Conservation (phyloP, 2,329 filamentous ascomycete genomes). For the Plenodomus biglobosus region DNA sequence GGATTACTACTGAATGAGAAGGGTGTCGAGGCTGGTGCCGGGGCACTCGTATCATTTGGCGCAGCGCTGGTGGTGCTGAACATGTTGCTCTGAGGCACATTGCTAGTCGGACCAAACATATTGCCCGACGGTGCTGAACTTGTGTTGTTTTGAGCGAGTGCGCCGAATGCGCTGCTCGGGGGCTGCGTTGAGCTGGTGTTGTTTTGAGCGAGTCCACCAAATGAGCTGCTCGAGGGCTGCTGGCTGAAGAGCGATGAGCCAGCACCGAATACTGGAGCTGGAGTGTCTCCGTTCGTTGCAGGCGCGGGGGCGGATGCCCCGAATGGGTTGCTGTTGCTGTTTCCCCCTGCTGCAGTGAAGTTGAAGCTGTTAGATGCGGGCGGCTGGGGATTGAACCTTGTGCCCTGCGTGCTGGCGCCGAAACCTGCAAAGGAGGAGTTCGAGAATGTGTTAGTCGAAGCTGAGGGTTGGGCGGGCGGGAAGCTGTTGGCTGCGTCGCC, state of each 20-base stretch:
- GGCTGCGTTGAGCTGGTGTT: too few relatives aligned
- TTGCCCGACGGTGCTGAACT: conserved; percentile 13
- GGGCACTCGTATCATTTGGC: conserved; percentile 12
- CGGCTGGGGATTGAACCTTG: conserved; percentile 29
- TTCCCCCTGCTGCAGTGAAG: conserved; percentile 29
- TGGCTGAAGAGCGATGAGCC: conserved; percentile 23
- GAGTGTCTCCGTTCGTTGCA: conserved; percentile 23
- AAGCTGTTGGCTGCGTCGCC: conserved; percentile 34
- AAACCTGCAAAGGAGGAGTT: conserved; percentile 39
- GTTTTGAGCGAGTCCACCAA: conserved; percentile 22
- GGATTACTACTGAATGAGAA: conserved; percentile 20
- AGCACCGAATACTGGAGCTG: conserved; percentile 16
- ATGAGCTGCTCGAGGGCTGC: conserved; percentile 22
- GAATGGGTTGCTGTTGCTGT: conserved; percentile 23
- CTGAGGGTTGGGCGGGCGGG: conserved; percentile 30
- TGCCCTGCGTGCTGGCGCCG: conserved; percentile 22
- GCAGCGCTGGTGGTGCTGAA: conserved; percentile 18
- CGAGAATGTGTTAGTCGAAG: conserved; percentile 29
- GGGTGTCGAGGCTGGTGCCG: conserved; percentile 17
- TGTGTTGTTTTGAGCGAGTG: conserved; percentile 20
- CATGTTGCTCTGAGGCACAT: conserved; percentile 13
- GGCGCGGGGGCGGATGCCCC: conserved; percentile 18
- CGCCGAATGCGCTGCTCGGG: conserved; percentile 23
- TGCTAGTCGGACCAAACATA: conserved; percentile 21
- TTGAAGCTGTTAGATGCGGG: conserved; percentile 28